phyloP scores from a whole-genome alignment of 192 early-diverging fungal genomes.

The Kickxella alabastrina region DNA sequence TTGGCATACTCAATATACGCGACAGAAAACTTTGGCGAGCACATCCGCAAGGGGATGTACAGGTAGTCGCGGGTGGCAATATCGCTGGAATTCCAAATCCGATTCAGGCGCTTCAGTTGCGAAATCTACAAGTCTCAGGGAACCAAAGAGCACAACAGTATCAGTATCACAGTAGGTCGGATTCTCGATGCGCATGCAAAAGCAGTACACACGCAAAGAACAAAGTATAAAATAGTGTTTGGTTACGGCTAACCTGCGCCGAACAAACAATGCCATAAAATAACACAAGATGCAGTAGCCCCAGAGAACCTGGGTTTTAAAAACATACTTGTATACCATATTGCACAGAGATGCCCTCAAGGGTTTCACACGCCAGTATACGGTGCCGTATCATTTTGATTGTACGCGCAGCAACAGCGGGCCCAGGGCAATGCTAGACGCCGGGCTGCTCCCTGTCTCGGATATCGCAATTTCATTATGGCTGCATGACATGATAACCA shows the following conservation, averaged over 20 bases:
- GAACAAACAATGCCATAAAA: not conserved
- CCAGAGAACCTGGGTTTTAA: too few species aligned
- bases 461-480: slow-evolving; percentile 3
- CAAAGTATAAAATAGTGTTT: not conserved
- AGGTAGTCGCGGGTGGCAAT: slow-evolving; percentile 30
- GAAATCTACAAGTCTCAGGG: slow-evolving; percentile 21
- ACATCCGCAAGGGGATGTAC: slow-evolving; percentile 46
- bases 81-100: slow-evolving; percentile 43
- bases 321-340: slow-evolving; percentile 35
- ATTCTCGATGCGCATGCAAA: not conserved
- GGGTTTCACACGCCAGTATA: slow-evolving; percentile 16
- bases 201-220: not conserved
- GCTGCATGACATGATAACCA: slow-evolving; percentile 7
- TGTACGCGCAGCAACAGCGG: slow-evolving; percentile 8
- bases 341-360: slow-evolving; percentile 36
- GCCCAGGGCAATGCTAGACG: not conserved
- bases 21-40: slow-evolving; percentile 21
- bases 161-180: not conserved
- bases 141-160: not conserved
- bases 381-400: slow-evolving; percentile 43
- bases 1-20: slow-evolving; percentile 30
- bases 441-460: slow-evolving; percentile 8
- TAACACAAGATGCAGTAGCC: too few species aligned
- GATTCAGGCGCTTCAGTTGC: slow-evolving; percentile 42
- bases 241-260: too few species aligned